Percentiles rank a stretch among this genome's conserved stretches.
Evolutionary conservation across 441 rosid genomes (phyloP).

Genomic region (Mallotus japonicus): DNA sequence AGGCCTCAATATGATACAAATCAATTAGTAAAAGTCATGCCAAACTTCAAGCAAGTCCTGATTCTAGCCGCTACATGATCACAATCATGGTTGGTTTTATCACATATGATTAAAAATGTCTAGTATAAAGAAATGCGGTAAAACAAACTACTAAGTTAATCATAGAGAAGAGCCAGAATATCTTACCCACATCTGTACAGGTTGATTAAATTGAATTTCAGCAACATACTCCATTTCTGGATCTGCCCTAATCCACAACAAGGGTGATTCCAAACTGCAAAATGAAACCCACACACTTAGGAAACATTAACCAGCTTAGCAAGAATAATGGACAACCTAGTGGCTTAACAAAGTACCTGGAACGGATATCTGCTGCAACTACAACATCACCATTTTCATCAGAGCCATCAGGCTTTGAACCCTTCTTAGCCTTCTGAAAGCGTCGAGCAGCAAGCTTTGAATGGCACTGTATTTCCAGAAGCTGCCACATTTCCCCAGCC

Average conservation of each 20-base stretch:
- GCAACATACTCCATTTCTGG: slow-evolving; percentile 99
- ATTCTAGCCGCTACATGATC: neutral
- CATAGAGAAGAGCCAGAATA: slow-evolving; percentile 6
- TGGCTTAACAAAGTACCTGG: slow-evolving; percentile 55
- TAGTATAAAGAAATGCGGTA: neutral
- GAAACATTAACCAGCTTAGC: slow-evolving; percentile 16
- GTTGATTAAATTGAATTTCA: slow-evolving; percentile 96
- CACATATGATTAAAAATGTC: neutral
- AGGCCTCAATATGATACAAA: neutral
- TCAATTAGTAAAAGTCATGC: neutral
- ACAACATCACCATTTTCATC: slow-evolving; percentile 80
- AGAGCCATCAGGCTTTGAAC: slow-evolving; percentile 87
- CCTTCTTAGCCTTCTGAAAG: slow-evolving; percentile 89
- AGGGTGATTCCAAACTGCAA: slow-evolving; percentile 90
- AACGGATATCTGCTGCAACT: slow-evolving; percentile 59
- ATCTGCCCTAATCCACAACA: slow-evolving; percentile 95
- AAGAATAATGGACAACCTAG: slow-evolving; percentile 13
- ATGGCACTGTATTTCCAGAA: slow-evolving; percentile 94
- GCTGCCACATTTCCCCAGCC: slow-evolving; percentile 97
- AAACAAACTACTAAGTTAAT: neutral
- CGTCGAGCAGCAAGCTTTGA: slow-evolving; percentile 94
- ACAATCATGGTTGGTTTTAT: neutral
- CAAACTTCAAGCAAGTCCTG: neutral
- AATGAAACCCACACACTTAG: slow-evolving; percentile 19
- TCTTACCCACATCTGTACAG: slow-evolving; percentile 99